phyloP scores from a whole-genome alignment of 495 filamentous ascomycete species.

The Penicillium maclennaniae region DNA sequence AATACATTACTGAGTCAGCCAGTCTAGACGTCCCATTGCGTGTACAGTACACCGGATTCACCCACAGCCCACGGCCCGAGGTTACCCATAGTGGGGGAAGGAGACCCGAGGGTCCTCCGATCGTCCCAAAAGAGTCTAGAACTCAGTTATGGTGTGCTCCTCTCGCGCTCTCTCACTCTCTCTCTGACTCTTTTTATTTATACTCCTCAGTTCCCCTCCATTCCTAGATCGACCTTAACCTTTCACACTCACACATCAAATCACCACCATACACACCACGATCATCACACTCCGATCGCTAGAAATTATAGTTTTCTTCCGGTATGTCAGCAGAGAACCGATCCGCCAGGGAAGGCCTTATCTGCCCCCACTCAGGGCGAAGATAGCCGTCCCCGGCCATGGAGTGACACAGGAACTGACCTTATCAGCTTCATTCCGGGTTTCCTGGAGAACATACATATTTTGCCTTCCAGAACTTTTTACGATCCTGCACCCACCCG shows the following conservation, averaged over 20 bases:
- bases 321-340: neutral
- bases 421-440: conserved; percentile 12
- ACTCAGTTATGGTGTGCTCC: neutral
- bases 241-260: neutral
- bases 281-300: neutral
- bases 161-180: conserved; percentile 2
- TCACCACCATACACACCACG: neutral
- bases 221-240: neutral
- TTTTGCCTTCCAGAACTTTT: neutral
- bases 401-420: conserved; percentile 2
- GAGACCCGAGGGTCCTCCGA: neutral
- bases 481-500: conserved; percentile 9
- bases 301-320: neutral
- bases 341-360: conserved; percentile 16
- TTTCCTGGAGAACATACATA: conserved; percentile 8
- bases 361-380: conserved; percentile 28
- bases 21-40: conserved; percentile 7
- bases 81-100: neutral
- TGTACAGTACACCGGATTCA: neutral
- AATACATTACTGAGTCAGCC: conserved; percentile 13
- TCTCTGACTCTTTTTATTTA: no score
- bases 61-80: neutral
- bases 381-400: conserved; percentile 17
- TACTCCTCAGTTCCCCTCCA: neutral
- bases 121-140: neutral